These are phyloP conservation scores for Blastobotrys muscicola DNA, from an alignment of 805 yeast genomes.

Conservation along the genomic window DNA sequence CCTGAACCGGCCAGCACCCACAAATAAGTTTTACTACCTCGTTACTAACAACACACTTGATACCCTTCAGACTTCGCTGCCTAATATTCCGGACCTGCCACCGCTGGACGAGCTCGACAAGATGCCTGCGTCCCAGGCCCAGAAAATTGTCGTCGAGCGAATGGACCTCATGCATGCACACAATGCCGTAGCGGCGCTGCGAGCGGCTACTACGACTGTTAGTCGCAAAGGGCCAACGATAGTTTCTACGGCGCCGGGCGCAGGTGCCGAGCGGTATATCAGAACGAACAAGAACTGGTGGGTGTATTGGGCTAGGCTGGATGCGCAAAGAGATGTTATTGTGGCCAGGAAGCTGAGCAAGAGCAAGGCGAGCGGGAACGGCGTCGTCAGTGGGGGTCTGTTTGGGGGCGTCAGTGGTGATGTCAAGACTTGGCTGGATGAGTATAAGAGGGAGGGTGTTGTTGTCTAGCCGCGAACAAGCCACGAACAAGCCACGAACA, in stretches of 20 bases:
- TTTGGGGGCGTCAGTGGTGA: slow-evolving; percentile 20
- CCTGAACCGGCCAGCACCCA: slow-evolving; percentile 4
- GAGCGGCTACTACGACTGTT: slow-evolving; percentile 1
- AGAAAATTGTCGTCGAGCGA: slow-evolving; percentile 7
- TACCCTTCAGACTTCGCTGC: slow-evolving; percentile 17
- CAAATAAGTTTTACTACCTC: slow-evolving; percentile 15
- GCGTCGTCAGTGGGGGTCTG: slow-evolving; percentile 9
- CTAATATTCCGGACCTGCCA: slow-evolving; percentile 14
- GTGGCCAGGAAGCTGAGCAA: slow-evolving; percentile 19
- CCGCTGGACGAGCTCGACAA: slow-evolving; percentile 7
- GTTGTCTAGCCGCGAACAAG: neutral
- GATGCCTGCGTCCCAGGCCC: slow-evolving; percentile 8
- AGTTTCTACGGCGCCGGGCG: slow-evolving; percentile 5
- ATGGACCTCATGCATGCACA: slow-evolving; percentile 16
- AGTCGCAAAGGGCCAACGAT: slow-evolving; percentile 1
- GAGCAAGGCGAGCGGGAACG: slow-evolving; percentile 6
- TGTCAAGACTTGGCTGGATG: slow-evolving; percentile 22
- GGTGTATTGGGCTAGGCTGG: slow-evolving; percentile 20
- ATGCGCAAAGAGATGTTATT: slow-evolving; percentile 14
- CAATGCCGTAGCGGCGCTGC: slow-evolving; percentile 7
- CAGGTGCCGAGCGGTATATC: slow-evolving; percentile 13
- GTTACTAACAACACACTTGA: slow-evolving; percentile 8
- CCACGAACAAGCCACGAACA: neutral
- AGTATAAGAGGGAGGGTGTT: slow-evolving; percentile 15
- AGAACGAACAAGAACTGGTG: slow-evolving; percentile 21